Evolutionary conservation across 495 filamentous ascomycete species (phyloP).

Genomic region (Talaromyces ruber): DNA sequence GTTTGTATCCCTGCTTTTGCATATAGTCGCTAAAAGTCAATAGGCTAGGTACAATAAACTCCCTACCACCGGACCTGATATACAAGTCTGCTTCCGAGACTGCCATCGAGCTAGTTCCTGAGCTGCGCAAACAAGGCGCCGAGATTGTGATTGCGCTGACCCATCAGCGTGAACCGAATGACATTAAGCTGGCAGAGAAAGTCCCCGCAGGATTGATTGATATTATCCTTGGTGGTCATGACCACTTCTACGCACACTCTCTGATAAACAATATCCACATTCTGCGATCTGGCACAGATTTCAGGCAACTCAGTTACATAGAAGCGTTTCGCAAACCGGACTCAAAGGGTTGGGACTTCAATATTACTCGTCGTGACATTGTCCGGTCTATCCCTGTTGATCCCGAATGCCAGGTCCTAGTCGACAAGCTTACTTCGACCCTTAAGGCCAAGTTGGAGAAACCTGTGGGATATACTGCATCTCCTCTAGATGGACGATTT

Average conservation of each 20-base stretch:
- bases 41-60: constrained; percentile 83
- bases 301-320: constrained; percentile 84
- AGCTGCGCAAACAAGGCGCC: constrained; percentile 64
- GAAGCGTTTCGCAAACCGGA: constrained; percentile 53
- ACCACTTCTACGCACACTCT: constrained; percentile 77
- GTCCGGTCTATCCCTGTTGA: constrained; percentile 58
- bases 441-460: constrained; percentile 71
- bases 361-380: constrained; percentile 66
- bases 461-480: constrained; percentile 71
- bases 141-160: constrained; percentile 75
- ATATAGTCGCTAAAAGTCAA: no score
- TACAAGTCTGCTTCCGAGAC: constrained; percentile 68
- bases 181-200: constrained; percentile 68
- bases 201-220: constrained; percentile 62
- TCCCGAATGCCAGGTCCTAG: constrained; percentile 41
- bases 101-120: constrained; percentile 60
- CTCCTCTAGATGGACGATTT: constrained; percentile 77
- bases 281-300: constrained; percentile 77
- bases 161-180: constrained; percentile 80
- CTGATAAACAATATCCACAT: constrained; percentile 71
- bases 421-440: constrained; percentile 58
- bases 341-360: constrained; percentile 59
- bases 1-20: constrained; percentile 4
- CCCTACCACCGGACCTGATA: constrained; percentile 67
- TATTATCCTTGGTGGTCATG: constrained; percentile 80